Evolutionary conservation across 441 rosid species (phyloP).

Genomic region (Croton setiger): DNA sequence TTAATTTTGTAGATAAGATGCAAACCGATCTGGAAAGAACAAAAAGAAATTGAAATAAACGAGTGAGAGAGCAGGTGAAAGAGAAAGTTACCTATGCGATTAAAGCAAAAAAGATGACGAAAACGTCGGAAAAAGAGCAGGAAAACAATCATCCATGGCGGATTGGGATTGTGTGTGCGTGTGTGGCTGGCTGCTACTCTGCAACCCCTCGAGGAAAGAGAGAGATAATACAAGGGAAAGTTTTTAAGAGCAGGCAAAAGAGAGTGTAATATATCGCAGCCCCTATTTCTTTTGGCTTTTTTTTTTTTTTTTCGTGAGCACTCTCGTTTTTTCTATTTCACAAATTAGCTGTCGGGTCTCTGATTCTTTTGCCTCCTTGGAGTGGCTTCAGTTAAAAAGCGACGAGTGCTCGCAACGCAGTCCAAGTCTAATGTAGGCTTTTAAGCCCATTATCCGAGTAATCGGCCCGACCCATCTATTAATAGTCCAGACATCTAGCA

Average conservation of each 20-base stretch:
- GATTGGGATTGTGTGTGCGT: conserved; percentile 24
- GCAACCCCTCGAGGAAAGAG: conserved; percentile 42
- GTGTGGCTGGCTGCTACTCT: conserved; percentile 46
- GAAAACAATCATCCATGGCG: conserved; percentile 46
- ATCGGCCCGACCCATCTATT: too few species aligned
- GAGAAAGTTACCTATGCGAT: conserved; percentile 24
- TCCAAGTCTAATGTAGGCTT: not conserved
- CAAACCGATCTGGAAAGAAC: conserved; percentile 27
- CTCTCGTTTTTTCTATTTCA: conserved; percentile 32
- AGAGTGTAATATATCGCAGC: conserved; percentile 32
- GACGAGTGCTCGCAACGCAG: not conserved
- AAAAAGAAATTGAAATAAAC: not conserved
- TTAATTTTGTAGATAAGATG: conserved; percentile 1
- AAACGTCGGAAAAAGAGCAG: conserved; percentile 19
- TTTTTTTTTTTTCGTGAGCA: conserved; percentile 32
- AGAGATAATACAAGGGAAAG: conserved; percentile 35
- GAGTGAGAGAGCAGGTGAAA: not conserved
- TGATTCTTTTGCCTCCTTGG: not conserved
- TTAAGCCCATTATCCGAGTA: not conserved
- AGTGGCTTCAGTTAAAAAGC: not conserved
- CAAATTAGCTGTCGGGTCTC: not conserved
- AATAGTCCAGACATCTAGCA: too few species aligned
- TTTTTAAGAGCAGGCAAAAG: conserved; percentile 19
- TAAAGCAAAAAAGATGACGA: conserved; percentile 4
- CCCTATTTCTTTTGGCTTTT: conserved; percentile 6